These are phyloP conservation scores for Capsicum pubescens DNA, from an alignment of 257 asterid species.

Conservation along the genomic window DNA sequence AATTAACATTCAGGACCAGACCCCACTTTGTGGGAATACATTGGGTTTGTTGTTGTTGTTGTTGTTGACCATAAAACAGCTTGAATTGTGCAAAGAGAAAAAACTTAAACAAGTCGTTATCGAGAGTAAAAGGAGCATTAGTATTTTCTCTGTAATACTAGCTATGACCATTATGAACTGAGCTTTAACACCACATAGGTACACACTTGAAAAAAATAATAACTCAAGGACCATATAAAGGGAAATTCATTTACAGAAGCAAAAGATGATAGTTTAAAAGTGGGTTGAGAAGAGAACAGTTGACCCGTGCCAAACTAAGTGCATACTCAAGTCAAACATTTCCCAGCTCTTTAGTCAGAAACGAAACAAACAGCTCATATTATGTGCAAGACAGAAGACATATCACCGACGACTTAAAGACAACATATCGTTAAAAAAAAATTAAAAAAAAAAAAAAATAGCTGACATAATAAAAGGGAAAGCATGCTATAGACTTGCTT, in stretches of 20 bases:
- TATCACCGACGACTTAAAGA: neutral
- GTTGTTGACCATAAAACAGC: neutral
- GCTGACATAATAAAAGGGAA: neutral
- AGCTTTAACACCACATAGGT: neutral
- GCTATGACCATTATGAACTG: neutral
- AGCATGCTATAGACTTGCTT: slow-evolving; percentile 53
- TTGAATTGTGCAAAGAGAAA: neutral
- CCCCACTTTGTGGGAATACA: too few species aligned
- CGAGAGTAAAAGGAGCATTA: slow-evolving; percentile 6
- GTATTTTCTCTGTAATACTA: neutral
- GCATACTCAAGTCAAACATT: neutral
- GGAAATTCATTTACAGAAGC: neutral
- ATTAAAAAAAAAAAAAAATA: neutral
- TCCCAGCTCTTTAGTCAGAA: neutral
- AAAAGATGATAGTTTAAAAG: neutral
- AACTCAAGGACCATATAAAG: neutral
- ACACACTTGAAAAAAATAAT: neutral
- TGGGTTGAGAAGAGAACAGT: neutral
- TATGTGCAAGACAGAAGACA: neutral
- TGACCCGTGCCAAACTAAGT: neutral
- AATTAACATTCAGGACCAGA: neutral
- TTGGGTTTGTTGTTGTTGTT: too few species aligned
- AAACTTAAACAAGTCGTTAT: neutral
- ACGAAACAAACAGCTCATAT: neutral
- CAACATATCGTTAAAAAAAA: neutral